Evolutionary conservation across 257 asterid species (phyloP).

Genomic region (Penstemon eatonii): DNA sequence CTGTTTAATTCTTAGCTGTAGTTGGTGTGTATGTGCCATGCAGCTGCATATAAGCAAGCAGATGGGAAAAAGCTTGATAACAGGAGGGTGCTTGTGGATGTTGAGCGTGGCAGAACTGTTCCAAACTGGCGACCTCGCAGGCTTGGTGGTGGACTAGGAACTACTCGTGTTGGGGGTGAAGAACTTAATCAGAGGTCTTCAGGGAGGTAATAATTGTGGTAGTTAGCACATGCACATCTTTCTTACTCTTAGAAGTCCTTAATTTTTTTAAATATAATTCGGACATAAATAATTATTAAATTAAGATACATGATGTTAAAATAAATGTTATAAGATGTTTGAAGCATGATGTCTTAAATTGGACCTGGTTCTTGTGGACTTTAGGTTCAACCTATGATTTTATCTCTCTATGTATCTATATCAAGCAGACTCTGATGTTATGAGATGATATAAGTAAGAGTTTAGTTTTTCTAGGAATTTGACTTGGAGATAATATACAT

Average conservation of each 20-base stretch:
- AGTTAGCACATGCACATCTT: constrained; percentile 3
- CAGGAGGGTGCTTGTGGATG: constrained; percentile 95
- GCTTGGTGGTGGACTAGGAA: constrained; percentile 99
- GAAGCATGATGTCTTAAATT: constrained; percentile 9
- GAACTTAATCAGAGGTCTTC: constrained; percentile 56
- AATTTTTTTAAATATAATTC: neutral
- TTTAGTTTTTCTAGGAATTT: no score
- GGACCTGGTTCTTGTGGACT: constrained; percentile 8
- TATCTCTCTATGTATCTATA: neutral
- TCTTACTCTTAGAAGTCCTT: neutral
- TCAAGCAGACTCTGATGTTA: neutral
- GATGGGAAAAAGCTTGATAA: constrained; percentile 97
- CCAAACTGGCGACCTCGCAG: constrained; percentile 99
- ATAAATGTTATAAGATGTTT: constrained; percentile 7
- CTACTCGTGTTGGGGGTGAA: constrained; percentile 87
- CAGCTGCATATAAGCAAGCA: constrained; percentile 99
- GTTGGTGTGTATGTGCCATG: constrained; percentile 29
- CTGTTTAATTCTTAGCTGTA: constrained; percentile 16
- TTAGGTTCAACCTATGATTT: constrained; percentile 14
- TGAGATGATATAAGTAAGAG: neutral
- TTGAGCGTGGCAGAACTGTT: constrained; percentile 99
- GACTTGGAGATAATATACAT: no score
- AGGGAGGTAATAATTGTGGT: constrained; percentile 53
- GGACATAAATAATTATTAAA: neutral
- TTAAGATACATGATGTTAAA: constrained; percentile 9